Percentiles rank a stretch among this genome's conserved stretches.
Conservation (phyloP, 2,329 filamentous ascomycete species). For the Aspergillus sp. region DNA sequence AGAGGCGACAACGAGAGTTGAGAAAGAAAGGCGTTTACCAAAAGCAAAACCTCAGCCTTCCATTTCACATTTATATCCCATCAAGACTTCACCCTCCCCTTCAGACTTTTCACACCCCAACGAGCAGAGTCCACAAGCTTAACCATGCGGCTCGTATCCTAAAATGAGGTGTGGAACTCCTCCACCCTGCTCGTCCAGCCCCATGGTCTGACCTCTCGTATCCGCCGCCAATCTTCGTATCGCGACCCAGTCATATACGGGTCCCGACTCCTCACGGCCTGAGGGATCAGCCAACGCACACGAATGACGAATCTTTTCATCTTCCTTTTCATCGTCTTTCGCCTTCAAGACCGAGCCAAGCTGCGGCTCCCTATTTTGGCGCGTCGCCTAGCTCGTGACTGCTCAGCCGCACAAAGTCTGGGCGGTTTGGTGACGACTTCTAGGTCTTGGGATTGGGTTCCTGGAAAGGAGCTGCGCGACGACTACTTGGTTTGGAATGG, state of each 20-base stretch:
- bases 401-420: not conserved
- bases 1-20: not conserved
- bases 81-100: not conserved
- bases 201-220: not conserved
- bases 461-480: not conserved
- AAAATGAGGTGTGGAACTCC: not conserved
- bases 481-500: not conserved
- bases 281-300: too few species aligned
- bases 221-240: constrained; percentile 1
- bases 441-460: not conserved
- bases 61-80: not conserved
- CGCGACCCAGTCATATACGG: not conserved
- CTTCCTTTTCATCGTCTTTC: too few species aligned
- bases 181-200: not conserved
- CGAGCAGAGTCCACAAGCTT: not conserved
- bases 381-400: not conserved
- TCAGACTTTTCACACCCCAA: not conserved
- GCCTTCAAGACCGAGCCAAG: not conserved
- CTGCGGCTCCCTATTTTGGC: not conserved
- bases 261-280: not conserved
- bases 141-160: not conserved
- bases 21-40: not conserved
- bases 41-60: not conserved
- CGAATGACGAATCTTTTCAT: too few species aligned
- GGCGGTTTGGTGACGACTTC: not conserved